These are phyloP conservation scores for Cercospora citrullina DNA, from an alignment of 2,329 filamentous ascomycete species.

Conservation along the genomic window DNA sequence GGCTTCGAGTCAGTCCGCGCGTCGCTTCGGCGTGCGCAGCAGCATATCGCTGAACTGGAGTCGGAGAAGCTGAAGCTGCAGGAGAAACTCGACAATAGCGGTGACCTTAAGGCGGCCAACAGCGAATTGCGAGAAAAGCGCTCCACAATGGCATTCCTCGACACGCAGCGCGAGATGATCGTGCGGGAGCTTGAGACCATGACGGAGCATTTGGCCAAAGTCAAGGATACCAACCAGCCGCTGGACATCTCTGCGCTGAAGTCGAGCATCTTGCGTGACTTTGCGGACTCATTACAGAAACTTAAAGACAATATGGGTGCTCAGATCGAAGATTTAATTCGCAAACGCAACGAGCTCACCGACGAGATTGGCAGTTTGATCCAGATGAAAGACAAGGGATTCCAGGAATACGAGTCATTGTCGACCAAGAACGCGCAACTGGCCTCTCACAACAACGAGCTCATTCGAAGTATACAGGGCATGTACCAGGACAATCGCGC, in stretches of 20 bases:
- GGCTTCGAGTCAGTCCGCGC: conserved; percentile 26
- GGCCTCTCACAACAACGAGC: conserved; percentile 90
- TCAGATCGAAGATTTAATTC: conserved; percentile 84
- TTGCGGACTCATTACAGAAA: conserved; percentile 61
- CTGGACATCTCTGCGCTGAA: conserved; percentile 74
- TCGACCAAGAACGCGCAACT: conserved; percentile 93
- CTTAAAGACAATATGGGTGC: conserved; percentile 76
- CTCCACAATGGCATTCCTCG: conserved; percentile 90
- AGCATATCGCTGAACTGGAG: conserved; percentile 74
- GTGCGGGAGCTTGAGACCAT: conserved; percentile 87
- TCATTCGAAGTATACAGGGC: conserved; percentile 91
- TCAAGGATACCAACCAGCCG: conserved; percentile 77
- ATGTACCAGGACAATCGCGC: conserved; percentile 75
- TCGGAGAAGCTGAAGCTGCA: conserved; percentile 65
- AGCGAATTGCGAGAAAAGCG: conserved; percentile 88
- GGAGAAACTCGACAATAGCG: conserved; percentile 57
- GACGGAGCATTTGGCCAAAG: conserved; percentile 81
- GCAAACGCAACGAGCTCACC: conserved; percentile 77
- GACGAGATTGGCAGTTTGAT: conserved; percentile 83
- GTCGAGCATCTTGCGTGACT: conserved; percentile 61
- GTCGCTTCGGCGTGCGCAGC: conserved; percentile 27
- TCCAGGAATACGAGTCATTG: conserved; percentile 93
- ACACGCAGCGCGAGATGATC: conserved; percentile 93
- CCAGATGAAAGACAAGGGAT: conserved; percentile 85
- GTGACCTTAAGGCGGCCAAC: conserved; percentile 73